phyloP scores from a whole-genome alignment of 2,329 filamentous ascomycete genomes.

The Pseudocercospora eumusae region DNA sequence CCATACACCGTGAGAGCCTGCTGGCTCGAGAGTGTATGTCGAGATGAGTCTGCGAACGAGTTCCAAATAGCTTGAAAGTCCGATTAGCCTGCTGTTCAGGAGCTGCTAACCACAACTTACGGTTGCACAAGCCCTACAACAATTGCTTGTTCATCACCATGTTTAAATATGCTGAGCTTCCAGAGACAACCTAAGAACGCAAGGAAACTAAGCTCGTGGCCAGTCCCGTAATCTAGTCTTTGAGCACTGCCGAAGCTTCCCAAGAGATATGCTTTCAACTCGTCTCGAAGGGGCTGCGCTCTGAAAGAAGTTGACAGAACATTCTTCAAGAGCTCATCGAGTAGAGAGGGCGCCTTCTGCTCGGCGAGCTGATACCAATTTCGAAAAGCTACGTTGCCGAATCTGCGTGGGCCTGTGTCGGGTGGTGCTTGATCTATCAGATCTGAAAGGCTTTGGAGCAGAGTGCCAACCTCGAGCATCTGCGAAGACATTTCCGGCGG shows the following conservation, averaged over 20 bases:
- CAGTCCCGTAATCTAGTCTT: slow-evolving; percentile 90
- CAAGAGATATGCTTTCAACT: slow-evolving; percentile 76
- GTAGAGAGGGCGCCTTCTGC: slow-evolving; percentile 56
- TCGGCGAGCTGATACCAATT: slow-evolving; percentile 76
- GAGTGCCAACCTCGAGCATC: slow-evolving; percentile 62
- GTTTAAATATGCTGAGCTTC: slow-evolving; percentile 79
- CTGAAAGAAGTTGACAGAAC: slow-evolving; percentile 9
- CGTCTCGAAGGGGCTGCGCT: slow-evolving; percentile 44
- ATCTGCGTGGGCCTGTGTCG: slow-evolving; percentile 80
- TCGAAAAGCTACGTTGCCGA: slow-evolving; percentile 89
- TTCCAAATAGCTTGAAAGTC: slow-evolving; percentile 64
- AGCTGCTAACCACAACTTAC: slow-evolving; percentile 53
- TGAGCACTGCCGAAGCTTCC: slow-evolving; percentile 87
- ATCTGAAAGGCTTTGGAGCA: slow-evolving; percentile 65
- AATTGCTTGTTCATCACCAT: slow-evolving; percentile 73
- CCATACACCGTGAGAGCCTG: slow-evolving; percentile 96
- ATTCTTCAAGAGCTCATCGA: slow-evolving; percentile 26
- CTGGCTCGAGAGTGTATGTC: slow-evolving; percentile 90
- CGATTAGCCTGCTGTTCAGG: not conserved
- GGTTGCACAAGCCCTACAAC: slow-evolving; percentile 81
- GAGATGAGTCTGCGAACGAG: slow-evolving; percentile 81
- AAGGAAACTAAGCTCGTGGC: slow-evolving; percentile 91
- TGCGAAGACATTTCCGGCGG: slow-evolving; percentile 54
- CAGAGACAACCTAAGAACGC: slow-evolving; percentile 88
- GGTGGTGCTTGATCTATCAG: slow-evolving; percentile 80